Percentiles rank a stretch among this genome's conserved stretches.
Conservation (phyloP, 305 asterid genomes). For the Fraxinus velutina region DNA sequence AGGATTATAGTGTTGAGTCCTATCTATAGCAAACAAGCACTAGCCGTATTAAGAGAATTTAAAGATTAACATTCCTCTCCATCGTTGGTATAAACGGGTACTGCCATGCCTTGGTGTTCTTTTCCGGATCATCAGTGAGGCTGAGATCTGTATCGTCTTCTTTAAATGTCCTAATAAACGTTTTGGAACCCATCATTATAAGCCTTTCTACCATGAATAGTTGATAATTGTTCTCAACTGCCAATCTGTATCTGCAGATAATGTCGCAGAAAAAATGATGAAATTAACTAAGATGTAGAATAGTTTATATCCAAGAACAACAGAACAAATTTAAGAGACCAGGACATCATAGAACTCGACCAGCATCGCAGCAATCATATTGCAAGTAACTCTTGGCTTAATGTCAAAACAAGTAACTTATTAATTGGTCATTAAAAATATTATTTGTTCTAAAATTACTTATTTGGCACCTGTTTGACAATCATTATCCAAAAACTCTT, state of each 20-base stretch:
- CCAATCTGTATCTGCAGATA: slow-evolving; percentile 69
- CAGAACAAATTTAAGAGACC: not conserved
- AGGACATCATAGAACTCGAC: not conserved
- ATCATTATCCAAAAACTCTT: no score
- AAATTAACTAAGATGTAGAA: not conserved
- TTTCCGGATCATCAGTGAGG: slow-evolving; percentile 85
- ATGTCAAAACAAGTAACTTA: not conserved
- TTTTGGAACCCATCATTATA: slow-evolving; percentile 72
- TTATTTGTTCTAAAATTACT: not conserved
- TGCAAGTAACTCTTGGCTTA: not conserved
- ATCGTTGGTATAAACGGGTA: slow-evolving; percentile 66
- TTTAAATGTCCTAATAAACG: slow-evolving; percentile 58
- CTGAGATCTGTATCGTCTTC: slow-evolving; percentile 64
- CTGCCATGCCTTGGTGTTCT: slow-evolving; percentile 76
- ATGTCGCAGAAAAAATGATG: not conserved
- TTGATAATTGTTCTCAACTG: slow-evolving; percentile 76
- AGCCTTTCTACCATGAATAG: slow-evolving; percentile 87
- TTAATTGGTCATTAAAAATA: not conserved
- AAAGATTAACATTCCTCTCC: slow-evolving; percentile 43
- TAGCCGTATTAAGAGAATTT: not conserved
- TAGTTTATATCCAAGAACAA: not conserved
- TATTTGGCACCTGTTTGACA: no score
- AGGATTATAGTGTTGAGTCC: not conserved
- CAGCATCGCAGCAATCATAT: not conserved
- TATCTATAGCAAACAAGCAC: not conserved